Evolutionary conservation across 768 basidiomycete species (phyloP).

Genomic region (Phylloporus sp.): DNA sequence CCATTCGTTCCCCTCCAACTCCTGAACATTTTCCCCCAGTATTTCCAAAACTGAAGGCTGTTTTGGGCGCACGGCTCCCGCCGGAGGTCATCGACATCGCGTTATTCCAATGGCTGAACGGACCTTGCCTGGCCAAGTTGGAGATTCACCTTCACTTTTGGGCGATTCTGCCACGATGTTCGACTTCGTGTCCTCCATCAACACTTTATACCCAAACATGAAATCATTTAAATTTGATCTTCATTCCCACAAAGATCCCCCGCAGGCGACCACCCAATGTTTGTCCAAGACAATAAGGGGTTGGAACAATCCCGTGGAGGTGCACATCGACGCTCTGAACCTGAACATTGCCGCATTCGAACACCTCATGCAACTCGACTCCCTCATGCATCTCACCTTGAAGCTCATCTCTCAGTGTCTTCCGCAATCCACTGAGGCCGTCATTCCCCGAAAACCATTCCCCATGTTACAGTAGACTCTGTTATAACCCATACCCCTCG

Average conservation of each 20-base stretch:
- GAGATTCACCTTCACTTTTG: no score
- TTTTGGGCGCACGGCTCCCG: background rate
- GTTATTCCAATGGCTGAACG: background rate
- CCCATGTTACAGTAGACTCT: no score
- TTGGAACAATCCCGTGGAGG: background rate
- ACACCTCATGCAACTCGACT: no score
- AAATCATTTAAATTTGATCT: no score
- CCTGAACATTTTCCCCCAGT: background rate
- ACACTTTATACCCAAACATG: no score
- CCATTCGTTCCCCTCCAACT: background rate
- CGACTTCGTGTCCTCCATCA: no score
- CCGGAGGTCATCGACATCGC: background rate
- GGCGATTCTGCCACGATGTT: no score
- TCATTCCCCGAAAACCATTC: background rate
- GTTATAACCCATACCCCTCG: no score
- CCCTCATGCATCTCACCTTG: no score
- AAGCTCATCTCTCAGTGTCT: no score
- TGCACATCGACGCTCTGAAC: background rate
- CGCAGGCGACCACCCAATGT: background rate
- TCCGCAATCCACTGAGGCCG: background rate
- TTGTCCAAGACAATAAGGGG: background rate
- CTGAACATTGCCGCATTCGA: no score
- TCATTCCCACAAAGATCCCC: no score
- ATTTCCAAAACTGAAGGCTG: background rate
- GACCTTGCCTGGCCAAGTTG: background rate